Evolutionary conservation across 2,329 filamentous ascomycete genomes (phyloP).

Genomic region (Colletotrichum echinochloae): DNA sequence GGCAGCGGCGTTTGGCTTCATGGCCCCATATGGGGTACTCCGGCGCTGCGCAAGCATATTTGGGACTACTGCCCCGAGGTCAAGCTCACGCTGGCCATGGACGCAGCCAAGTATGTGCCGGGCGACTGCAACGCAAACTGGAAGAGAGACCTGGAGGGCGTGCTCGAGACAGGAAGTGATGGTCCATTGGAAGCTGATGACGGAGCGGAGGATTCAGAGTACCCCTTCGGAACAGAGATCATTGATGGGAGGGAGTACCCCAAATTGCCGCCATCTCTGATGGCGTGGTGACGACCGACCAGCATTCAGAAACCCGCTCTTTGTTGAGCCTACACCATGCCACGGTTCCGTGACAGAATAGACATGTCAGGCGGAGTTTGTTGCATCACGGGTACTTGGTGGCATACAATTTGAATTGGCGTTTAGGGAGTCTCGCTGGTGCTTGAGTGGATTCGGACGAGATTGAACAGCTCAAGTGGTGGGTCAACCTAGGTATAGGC

Average conservation of each 20-base stretch:
- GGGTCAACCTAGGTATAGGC: slow-evolving; percentile 16
- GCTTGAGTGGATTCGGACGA: slow-evolving; percentile 12
- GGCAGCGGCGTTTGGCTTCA: slow-evolving; percentile 60
- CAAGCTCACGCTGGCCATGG: slow-evolving; percentile 68
- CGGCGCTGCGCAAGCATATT: slow-evolving; percentile 60
- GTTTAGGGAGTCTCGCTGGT: slow-evolving; percentile 23
- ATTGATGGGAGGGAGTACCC: slow-evolving; percentile 57
- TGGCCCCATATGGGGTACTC: slow-evolving; percentile 61
- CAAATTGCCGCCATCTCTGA: slow-evolving; percentile 50
- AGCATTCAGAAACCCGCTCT: not conserved
- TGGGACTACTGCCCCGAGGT: slow-evolving; percentile 70
- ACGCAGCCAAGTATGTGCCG: slow-evolving; percentile 63
- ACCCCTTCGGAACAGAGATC: slow-evolving; percentile 52
- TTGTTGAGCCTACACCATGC: not conserved
- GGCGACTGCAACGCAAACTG: slow-evolving; percentile 59
- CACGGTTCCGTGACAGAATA: not conserved
- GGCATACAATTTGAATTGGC: slow-evolving; percentile 25
- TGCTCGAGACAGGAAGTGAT: slow-evolving; percentile 41
- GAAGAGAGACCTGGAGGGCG: slow-evolving; percentile 53
- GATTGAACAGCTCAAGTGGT: not conserved
- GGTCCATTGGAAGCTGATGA: slow-evolving; percentile 36
- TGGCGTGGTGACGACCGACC: slow-evolving; percentile 33
- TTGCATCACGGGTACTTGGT: slow-evolving; percentile 13
- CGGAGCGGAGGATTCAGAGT: slow-evolving; percentile 44
- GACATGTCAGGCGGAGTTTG: slow-evolving; percentile 9